phyloP scores from a whole-genome alignment of 495 filamentous ascomycete genomes.

The Lineolata rhizophorae region DNA sequence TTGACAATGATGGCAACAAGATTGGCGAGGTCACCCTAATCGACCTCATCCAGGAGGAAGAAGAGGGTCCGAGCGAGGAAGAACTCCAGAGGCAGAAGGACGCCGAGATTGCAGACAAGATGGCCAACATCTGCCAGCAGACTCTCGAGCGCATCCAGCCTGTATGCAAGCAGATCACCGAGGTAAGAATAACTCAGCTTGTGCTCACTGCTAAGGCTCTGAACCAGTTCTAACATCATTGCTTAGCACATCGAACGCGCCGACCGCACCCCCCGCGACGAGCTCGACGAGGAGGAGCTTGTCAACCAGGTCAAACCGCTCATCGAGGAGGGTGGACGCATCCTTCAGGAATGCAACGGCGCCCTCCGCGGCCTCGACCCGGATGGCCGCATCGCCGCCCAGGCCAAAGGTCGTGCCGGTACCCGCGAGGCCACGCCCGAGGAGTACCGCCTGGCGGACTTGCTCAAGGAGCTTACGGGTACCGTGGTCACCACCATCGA shows the following conservation, averaged over 20 bases:
- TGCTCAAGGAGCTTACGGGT: slow-evolving; percentile 51
- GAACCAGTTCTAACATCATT: slow-evolving; percentile 6
- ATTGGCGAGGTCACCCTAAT: slow-evolving; percentile 64
- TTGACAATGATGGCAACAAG: slow-evolving; percentile 61
- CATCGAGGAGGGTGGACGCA: slow-evolving; percentile 61
- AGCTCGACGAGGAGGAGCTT: slow-evolving; percentile 76
- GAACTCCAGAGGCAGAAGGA: slow-evolving; percentile 40
- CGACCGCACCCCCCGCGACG: slow-evolving; percentile 66
- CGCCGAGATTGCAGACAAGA: slow-evolving; percentile 53
- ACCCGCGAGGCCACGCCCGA: slow-evolving; percentile 69
- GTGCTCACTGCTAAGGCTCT: background rate
- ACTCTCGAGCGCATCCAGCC: slow-evolving; percentile 69
- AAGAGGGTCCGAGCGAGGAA: slow-evolving; percentile 30
- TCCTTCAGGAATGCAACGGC: slow-evolving; percentile 75
- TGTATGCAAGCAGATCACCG: slow-evolving; percentile 68
- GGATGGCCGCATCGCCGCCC: slow-evolving; percentile 64
- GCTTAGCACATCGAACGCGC: slow-evolving; percentile 53
- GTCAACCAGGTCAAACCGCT: slow-evolving; percentile 70
- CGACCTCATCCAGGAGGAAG: slow-evolving; percentile 40
- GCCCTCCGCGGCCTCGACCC: slow-evolving; percentile 79
- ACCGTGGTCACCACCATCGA: slow-evolving; percentile 59
- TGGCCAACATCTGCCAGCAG: slow-evolving; percentile 49
- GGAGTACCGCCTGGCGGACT: slow-evolving; percentile 66
- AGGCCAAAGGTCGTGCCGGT: slow-evolving; percentile 62
- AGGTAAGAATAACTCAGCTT: slow-evolving; percentile 37